These are phyloP conservation scores for Monilinia aucupariae DNA, from an alignment of 2,329 filamentous ascomycete genomes.

Conservation along the genomic window DNA sequence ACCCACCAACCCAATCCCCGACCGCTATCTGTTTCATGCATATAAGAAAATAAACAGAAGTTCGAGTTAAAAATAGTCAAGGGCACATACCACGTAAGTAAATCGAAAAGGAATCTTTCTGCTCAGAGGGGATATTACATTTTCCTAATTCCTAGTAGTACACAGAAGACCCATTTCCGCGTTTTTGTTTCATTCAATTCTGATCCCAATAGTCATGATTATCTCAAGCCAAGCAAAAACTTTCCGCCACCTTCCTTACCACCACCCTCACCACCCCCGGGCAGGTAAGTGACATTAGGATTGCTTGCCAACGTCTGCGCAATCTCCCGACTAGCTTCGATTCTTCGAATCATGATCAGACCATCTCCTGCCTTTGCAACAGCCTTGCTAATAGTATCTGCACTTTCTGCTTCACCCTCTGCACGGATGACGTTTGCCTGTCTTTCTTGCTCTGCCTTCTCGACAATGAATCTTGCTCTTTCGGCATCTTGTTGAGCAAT, in stretches of 20 bases:
- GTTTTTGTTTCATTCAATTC: slow-evolving; percentile 2
- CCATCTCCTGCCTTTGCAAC: slow-evolving; percentile 92
- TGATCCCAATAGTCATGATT: slow-evolving; percentile 19
- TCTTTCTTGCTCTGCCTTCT: slow-evolving; percentile 96
- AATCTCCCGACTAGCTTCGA: slow-evolving; percentile 95
- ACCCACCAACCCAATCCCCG: background rate
- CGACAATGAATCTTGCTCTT: slow-evolving; percentile 94
- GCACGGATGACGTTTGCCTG: slow-evolving; percentile 98
- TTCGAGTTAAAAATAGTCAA: background rate
- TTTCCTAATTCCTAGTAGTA: slow-evolving; percentile 17
- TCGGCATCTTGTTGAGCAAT: slow-evolving; percentile 99
- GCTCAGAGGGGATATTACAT: slow-evolving; percentile 16
- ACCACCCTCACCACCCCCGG: slow-evolving; percentile 64
- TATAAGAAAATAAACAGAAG: background rate
- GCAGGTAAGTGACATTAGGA: slow-evolving; percentile 93
- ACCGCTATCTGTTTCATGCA: background rate
- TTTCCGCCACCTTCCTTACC: slow-evolving; percentile 47
- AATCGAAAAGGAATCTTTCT: background rate
- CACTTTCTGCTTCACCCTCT: slow-evolving; percentile 95
- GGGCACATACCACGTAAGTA: background rate
- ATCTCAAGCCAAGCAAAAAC: slow-evolving; percentile 61
- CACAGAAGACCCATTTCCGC: slow-evolving; percentile 11
- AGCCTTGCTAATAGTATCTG: slow-evolving; percentile 89
- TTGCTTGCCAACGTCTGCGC: slow-evolving; percentile 83
- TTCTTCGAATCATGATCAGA: slow-evolving; percentile 90